These are phyloP conservation scores for Zizania latifolia DNA, from an alignment of 176 grass and related monocot genomes.

Conservation along the genomic window DNA sequence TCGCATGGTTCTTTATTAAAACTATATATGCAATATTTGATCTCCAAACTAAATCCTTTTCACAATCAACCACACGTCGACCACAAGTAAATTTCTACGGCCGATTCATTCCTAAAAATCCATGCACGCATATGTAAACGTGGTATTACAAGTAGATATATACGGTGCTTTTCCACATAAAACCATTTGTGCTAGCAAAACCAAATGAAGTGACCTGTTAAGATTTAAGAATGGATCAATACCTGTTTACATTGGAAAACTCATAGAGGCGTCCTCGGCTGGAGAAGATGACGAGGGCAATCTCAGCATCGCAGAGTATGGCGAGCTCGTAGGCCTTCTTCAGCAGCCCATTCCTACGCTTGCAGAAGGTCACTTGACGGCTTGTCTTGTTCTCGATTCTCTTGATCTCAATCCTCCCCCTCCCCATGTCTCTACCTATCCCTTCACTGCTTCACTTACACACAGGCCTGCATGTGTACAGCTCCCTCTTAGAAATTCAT, in stretches of 20 bases:
- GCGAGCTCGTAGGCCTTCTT: constrained; percentile 46
- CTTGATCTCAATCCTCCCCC: constrained; percentile 47
- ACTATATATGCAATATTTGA: too few relatives aligned
- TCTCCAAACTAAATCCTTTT: too few relatives aligned
- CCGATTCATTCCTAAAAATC: background rate
- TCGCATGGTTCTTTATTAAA: too few relatives aligned
- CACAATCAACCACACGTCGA: background rate
- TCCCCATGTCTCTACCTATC: constrained; percentile 6
- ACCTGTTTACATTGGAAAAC: constrained; percentile 40
- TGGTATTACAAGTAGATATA: too few relatives aligned
- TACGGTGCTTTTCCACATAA: too few relatives aligned
- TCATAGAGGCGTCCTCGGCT: constrained; percentile 36
- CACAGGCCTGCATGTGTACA: background rate
- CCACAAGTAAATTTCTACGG: background rate
- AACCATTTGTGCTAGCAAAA: background rate
- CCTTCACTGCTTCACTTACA: background rate
- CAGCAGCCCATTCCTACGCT: constrained; percentile 41
- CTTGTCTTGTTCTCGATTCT: constrained; percentile 44
- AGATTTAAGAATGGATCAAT: too few relatives aligned
- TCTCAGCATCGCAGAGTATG: constrained; percentile 42
- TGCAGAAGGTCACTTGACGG: constrained; percentile 45
- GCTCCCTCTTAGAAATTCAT: background rate
- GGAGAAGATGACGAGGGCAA: constrained; percentile 40
- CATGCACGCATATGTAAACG: background rate
- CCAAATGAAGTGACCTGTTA: background rate